Conservation (phyloP, 1,284 basidiomycete species). For the Hypsizygus ulmarius region DNA sequence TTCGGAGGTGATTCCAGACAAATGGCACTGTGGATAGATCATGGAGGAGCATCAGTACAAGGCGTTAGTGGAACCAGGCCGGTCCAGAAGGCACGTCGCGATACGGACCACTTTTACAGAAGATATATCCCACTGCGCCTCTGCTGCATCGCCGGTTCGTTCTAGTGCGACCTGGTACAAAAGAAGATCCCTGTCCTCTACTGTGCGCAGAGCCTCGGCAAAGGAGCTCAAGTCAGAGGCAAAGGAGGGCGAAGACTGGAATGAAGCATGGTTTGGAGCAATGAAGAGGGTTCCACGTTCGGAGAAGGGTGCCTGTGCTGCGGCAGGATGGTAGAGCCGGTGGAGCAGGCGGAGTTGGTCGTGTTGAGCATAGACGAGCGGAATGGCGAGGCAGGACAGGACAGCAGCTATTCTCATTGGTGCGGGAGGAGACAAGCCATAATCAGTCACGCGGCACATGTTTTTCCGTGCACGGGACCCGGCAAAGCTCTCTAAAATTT, state of each 20-base stretch:
- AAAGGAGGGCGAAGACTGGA: constrained; percentile 40
- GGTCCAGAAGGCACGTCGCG: constrained; percentile 13
- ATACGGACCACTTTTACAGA: constrained; percentile 69
- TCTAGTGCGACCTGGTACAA: constrained; percentile 77
- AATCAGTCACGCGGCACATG: background rate
- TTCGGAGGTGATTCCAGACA: constrained; percentile 50
- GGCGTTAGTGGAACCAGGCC: constrained; percentile 9
- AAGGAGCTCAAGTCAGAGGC: constrained; percentile 43
- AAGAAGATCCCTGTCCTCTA: constrained; percentile 35
- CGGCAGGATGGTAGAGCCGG: constrained; percentile 38
- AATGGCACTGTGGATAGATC: constrained; percentile 53
- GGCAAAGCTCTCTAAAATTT: too few species aligned
- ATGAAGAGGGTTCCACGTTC: constrained; percentile 32
- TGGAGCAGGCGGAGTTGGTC: constrained; percentile 30
- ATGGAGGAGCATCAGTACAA: constrained; percentile 4
- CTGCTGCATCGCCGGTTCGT: constrained; percentile 42
- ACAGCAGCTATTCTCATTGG: constrained; percentile 16
- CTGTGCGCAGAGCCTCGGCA: constrained; percentile 34
- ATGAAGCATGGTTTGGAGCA: constrained; percentile 24
- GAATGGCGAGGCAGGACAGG: constrained; percentile 17
- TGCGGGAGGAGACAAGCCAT: constrained; percentile 3
- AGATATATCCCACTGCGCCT: constrained; percentile 59
- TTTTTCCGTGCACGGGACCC: too few species aligned
- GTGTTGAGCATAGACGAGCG: constrained; percentile 22
- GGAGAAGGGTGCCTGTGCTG: constrained; percentile 28